Evolutionary conservation across 306 rosid species (phyloP).

Genomic region (cucumber (Cucumis sativus)): Cucumber_9930_V3 NC_026660.2:10035501-10036000

Average conservation of each 20-base stretch:
- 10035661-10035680: constrained; percentile 90
- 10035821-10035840: constrained; percentile 78
- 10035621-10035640: constrained; percentile 85
- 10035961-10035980: neutral
- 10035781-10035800: neutral
- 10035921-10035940: neutral
- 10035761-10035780: neutral
- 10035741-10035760: constrained; percentile 27
- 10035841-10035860: constrained; percentile 91
- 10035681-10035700: constrained; percentile 64
- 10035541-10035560: no score
- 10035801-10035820: neutral
- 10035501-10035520: neutral
- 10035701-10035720: constrained; percentile 77
- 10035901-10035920: neutral
- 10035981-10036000: neutral
- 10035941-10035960: neutral
- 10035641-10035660: constrained; percentile 98
- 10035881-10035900: constrained; percentile 2
- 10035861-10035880: constrained; percentile 87
- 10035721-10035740: constrained; percentile 77
- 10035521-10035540: neutral
- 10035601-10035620: constrained; percentile 24
- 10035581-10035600: neutral
- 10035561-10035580: neutral